Evolutionary conservation across 1,284 basidiomycete genomes (phyloP).

Genomic region (Cryptococcus deneoformans): DNA sequence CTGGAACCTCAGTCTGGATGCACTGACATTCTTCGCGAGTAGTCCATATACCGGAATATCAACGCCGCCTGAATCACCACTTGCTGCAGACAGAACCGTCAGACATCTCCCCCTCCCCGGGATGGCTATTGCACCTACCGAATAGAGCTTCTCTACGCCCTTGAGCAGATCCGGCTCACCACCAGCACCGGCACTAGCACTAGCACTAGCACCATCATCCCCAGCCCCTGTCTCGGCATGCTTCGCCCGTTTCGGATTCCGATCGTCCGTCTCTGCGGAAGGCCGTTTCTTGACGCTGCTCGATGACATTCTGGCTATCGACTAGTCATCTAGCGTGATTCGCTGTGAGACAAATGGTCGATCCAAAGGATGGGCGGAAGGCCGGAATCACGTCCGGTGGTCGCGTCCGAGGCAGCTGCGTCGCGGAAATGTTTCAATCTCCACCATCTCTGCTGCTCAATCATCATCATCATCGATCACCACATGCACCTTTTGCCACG

Average conservation of each 20-base stretch:
- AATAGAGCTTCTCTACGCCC: constrained; percentile 14
- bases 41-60: constrained; percentile 29
- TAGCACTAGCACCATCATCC: neutral
- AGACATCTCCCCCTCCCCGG: neutral
- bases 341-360: no score
- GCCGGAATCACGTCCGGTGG: no score
- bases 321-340: no score
- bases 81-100: constrained; percentile 12
- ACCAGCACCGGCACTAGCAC: neutral
- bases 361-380: no score
- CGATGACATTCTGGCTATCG: no score
- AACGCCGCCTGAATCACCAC: constrained; percentile 26
- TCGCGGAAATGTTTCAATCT: no score
- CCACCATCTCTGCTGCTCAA: no score
- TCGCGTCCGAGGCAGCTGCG: no score
- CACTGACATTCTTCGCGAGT: constrained; percentile 26
- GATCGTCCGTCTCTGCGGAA: neutral
- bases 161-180: constrained; percentile 3
- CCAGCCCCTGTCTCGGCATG: no score
- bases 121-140: constrained; percentile 3
- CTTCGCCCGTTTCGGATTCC: constrained; percentile 9
- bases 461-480: no score
- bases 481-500: no score
- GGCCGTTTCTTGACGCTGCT: no score
- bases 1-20: neutral